Base-by-base conservation (phyloP, 441 rosid species). In the Croton laevigatus region DNA sequence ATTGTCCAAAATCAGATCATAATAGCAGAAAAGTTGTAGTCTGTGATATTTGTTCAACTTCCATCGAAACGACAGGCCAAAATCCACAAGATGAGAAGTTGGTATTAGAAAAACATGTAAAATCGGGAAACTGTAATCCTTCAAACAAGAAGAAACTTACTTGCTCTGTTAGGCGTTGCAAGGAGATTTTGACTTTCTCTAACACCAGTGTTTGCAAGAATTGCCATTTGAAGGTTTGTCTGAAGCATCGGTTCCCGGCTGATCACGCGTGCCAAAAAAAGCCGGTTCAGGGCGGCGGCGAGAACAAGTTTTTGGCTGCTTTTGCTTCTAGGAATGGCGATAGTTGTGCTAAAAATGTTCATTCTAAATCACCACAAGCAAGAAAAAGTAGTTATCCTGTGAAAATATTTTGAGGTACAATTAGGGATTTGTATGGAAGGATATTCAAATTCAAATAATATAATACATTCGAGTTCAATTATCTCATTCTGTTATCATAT, bases 171-270 rank as follows among this genome's bases (percentile, higher is more conserved):
- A 82, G 69, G 52, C 82, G 91, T 66, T 91, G 98, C 75, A 83
- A 54, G 86, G 90, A 90, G 86, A 59, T 81, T 54, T 62, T 91
- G 72, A 87, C 86, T 11, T 89, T 88, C 66, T 85, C 93, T 4
- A 94, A 94, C 63, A 82, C 90, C 0, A 71, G 71, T 34, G 76
- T 86, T 27, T 94, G 97, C 86, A 89, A 91, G 72, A 81, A 82
- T 71, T 91, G 97, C 70, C 81, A 80, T 11, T 63, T 88, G 64
- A 87, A 83, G 82, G 88, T 89, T 57, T 94, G 97, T 59, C 81
- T 94, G 61, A 84, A 81, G 69, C 97, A 94, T 45, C 68, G 97
- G 78, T 91, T 90, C 68, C 95, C 94, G 0, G 80, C 87, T 5
- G 97, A 89, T 48, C 97, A 94, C 70, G 74, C 72, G 11, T 89